Base-by-base conservation (phyloP, 306 rosid species). In the Oemleria cerasiformis region DNA sequence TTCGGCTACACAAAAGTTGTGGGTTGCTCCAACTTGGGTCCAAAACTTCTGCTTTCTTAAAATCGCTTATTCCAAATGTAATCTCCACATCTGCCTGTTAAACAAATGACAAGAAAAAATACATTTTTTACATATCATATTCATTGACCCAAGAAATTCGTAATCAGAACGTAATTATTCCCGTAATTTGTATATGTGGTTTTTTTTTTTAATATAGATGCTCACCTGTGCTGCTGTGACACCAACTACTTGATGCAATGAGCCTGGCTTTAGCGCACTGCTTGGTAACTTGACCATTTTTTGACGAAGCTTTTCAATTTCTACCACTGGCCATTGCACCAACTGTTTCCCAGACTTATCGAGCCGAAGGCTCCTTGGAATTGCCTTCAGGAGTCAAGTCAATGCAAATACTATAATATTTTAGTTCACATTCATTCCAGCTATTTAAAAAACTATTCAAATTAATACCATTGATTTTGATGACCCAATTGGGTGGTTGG, bases 281-380 rank as follows among this genome's bases (percentile, higher is more conserved):
- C 68, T 69, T 6, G 76, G 77, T 75, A 77, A 79, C 11, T 72
- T 74, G n/a, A 85, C 83, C 55, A 63, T 75, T 10, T 88, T 76
- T 12, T 15, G 43, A 16, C 95, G 84, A n/a, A 88, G 87, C 54
- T 75, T 84, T 70, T 92, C 84, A 59, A 92, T 65, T 72, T 92
- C 92, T 14, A 9, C 45, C 0, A 90, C 78, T 0, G 96, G 98
- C 95, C 96, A 92, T 70, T 92, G 98, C 13, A 90, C 72, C 72
- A 90, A 66, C 54, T 92, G 98, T 69, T 86, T 90, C 21, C 91
- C 88, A 0, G 90, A 80, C 63, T 84, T 71, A 53, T 83, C 83
- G 17, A 92, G 92, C 96, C 87, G 85, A n/a, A 92, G 42, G 7
- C 76, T 67, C 61, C 95, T 83, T 61, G 98, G 96, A 78, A 90